phyloP scores from a whole-genome alignment of 225 moss, liverwort and hornwort genomes.

The Straminergon stramineum region DNA sequence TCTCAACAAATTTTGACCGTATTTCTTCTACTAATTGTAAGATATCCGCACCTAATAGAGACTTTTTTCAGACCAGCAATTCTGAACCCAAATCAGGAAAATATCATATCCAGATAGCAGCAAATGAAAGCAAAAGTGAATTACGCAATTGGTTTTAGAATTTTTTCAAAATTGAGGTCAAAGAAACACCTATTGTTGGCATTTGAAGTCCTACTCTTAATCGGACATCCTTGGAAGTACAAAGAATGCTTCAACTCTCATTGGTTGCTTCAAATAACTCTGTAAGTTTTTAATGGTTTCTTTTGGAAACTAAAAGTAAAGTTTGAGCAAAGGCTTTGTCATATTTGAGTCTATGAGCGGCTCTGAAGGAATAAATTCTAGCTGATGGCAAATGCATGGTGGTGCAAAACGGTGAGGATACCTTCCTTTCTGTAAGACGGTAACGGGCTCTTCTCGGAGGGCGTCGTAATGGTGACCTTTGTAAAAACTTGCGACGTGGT shows the following conservation, averaged over 20 bases:
- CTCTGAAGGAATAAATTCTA: neutral
- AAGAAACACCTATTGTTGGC: too few species aligned
- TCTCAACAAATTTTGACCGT: neutral
- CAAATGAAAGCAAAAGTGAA: neutral
- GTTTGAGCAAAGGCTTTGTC: neutral
- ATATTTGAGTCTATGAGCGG: neutral
- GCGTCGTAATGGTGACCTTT: neutral
- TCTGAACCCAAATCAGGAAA: neutral
- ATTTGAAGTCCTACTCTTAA: neutral
- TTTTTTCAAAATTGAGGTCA: neutral
- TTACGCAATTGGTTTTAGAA: neutral
- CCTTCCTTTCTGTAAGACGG: neutral
- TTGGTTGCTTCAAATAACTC: neutral
- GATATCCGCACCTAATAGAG: neutral
- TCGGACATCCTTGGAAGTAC: too few species aligned
- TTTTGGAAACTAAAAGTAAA: neutral
- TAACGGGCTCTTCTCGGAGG: neutral
- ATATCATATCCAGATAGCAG: too few species aligned
- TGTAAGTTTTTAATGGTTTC: neutral
- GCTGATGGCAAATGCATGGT: rapidly evolving
- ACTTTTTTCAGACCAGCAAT: neutral
- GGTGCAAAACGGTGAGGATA: neutral
- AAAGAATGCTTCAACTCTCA: neutral
- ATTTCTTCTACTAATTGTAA: neutral
- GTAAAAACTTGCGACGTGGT: too few species aligned